These are phyloP conservation scores for Colletotrichum cuscutae DNA, from an alignment of 2,329 filamentous ascomycete species.

Conservation along the genomic window DNA sequence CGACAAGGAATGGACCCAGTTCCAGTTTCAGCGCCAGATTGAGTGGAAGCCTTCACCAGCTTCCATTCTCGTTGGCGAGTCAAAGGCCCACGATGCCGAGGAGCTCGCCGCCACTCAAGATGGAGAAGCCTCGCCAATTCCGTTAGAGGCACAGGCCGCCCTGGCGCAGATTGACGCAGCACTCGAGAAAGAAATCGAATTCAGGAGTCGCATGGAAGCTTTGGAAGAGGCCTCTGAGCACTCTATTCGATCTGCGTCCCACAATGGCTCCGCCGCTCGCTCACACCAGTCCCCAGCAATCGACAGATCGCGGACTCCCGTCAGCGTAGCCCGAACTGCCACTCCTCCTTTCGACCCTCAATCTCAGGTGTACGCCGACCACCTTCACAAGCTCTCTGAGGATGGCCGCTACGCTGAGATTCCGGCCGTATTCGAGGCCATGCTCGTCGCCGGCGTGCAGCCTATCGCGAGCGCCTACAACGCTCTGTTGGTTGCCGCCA, in stretches of 20 bases:
- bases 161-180: slow-evolving; percentile 88
- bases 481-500: slow-evolving; percentile 84
- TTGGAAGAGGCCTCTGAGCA: slow-evolving; percentile 54
- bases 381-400: slow-evolving; percentile 79
- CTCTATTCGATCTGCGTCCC: slow-evolving; percentile 48
- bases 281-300: slow-evolving; percentile 53
- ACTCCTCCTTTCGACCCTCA: slow-evolving; percentile 72
- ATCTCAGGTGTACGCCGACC: slow-evolving; percentile 78
- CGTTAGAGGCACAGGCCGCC: slow-evolving; percentile 64
- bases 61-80: slow-evolving; percentile 69
- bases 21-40: slow-evolving; percentile 87
- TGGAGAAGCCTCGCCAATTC: slow-evolving; percentile 48
- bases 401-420: slow-evolving; percentile 85
- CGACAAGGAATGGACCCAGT: slow-evolving; percentile 90
- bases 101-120: slow-evolving; percentile 44
- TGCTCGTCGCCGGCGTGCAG: slow-evolving; percentile 84
- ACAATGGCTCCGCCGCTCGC: slow-evolving; percentile 46
- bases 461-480: slow-evolving; percentile 93
- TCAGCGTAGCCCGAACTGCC: slow-evolving; percentile 63
- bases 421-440: slow-evolving; percentile 88
- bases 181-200: slow-evolving; percentile 81
- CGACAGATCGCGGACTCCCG: slow-evolving; percentile 54
- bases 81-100: slow-evolving; percentile 59
- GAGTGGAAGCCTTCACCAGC: slow-evolving; percentile 81
- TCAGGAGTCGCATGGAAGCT: slow-evolving; percentile 55